Evolutionary conservation across 2,329 filamentous ascomycete genomes (phyloP).

Genomic region (Penicillium sp.): DNA sequence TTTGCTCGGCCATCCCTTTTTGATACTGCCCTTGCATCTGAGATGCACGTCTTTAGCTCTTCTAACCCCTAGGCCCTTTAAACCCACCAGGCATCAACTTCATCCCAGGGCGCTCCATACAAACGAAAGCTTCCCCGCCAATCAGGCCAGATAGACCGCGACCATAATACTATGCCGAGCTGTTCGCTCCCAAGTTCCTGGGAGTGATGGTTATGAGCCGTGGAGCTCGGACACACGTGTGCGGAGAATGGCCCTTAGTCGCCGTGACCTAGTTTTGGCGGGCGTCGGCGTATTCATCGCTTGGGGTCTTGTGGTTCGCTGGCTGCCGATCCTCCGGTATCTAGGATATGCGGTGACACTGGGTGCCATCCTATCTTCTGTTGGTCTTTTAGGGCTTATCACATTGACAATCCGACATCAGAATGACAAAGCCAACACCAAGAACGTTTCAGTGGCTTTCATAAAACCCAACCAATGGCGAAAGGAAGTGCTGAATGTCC

Average conservation of each 20-base stretch:
- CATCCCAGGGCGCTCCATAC: neutral
- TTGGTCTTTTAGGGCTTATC: slow-evolving; percentile 52
- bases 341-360: slow-evolving; percentile 71
- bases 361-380: slow-evolving; percentile 52
- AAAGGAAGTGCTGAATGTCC: slow-evolving; percentile 59
- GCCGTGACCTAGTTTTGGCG: slow-evolving; percentile 38
- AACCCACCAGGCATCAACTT: neutral
- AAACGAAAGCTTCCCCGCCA: neutral
- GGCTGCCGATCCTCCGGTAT: slow-evolving; percentile 74
- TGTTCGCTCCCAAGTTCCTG: slow-evolving; percentile 12
- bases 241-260: slow-evolving; percentile 42
- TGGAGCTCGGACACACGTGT: slow-evolving; percentile 37
- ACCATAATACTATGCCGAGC: slow-evolving; percentile 12
- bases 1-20: neutral
- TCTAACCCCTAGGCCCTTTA: neutral
- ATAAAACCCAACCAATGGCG: slow-evolving; percentile 57
- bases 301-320: slow-evolving; percentile 78
- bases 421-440: slow-evolving; percentile 35
- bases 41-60: neutral
- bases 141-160: neutral
- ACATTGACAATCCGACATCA: slow-evolving; percentile 46
- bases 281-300: slow-evolving; percentile 54
- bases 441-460: slow-evolving; percentile 48
- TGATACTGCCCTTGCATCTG: neutral
- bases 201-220: slow-evolving; percentile 28